These are phyloP conservation scores for Nepenthes gracilis DNA, from an alignment of 148 eudicot genomes.

Conservation along the genomic window DNA sequence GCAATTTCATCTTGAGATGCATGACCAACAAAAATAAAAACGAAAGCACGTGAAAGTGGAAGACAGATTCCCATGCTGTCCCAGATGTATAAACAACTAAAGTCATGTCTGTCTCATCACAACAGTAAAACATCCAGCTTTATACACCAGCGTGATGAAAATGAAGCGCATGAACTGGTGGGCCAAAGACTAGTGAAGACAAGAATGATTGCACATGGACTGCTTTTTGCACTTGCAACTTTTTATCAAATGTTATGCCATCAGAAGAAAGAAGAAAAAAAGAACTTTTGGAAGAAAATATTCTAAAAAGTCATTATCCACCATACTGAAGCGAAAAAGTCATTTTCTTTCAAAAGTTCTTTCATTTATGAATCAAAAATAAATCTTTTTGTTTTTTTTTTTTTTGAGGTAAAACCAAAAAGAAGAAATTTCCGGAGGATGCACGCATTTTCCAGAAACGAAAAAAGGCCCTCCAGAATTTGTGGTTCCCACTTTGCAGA, in stretches of 20 bases:
- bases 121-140: neutral
- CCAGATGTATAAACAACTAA: slow-evolving; percentile 33
- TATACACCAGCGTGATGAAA: neutral
- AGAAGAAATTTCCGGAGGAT: too few relatives aligned
- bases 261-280: slow-evolving; percentile 3
- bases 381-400: too few relatives aligned
- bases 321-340: neutral
- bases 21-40: neutral
- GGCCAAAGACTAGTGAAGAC: neutral
- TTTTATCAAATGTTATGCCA: slow-evolving; percentile 3
- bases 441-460: neutral
- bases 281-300: neutral
- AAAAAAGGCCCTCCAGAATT: too few relatives aligned
- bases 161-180: neutral
- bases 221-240: slow-evolving; percentile 1
- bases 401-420: too few relatives aligned
- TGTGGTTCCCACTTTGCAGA: too few relatives aligned
- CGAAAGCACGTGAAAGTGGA: slow-evolving; percentile 8
- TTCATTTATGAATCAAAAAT: neutral
- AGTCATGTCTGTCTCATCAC: slow-evolving; percentile 1
- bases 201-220: neutral
- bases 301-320: too few relatives aligned
- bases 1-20: neutral
- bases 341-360: slow-evolving; percentile 6
- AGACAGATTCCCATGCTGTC: slow-evolving; percentile 23